Base-by-base conservation (phyloP, 768 basidiomycete genomes). In the Strobilomyces confusus region DNA sequence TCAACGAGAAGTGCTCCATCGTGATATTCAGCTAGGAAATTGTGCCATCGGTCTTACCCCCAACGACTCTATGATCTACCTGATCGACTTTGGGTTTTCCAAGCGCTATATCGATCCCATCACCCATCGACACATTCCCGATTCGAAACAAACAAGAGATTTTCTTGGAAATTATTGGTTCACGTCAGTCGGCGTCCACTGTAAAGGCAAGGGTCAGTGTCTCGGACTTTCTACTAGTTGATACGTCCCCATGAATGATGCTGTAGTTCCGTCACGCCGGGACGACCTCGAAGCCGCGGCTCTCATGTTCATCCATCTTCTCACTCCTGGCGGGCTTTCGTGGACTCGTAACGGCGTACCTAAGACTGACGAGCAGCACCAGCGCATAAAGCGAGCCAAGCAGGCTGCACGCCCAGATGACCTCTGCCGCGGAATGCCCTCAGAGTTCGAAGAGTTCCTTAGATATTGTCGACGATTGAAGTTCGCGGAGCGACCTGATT, bases 121-220 rank as follows among this genome's bases (percentile, higher is more conserved):
- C 43, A 87, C 85, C 4, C 75, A 70, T 40, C 77, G 78, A n/a
- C 88, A 91, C 61, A 87, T 91, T 52, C 80, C 82, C 17, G 84
- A 89, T 52, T 83, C 82, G 60, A 81, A 77, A 48, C 70, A 69
- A 29, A 83, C 82, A 63, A 80, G 86, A 38, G 84, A 88, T 61
- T 90, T 91, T 58, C 82, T 90, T 48, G 88, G 88, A 23, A 91
- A 91, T 64, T 91, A 89, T 64, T 91, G 87, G 86, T 91, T 91
- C 64, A 83, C 81, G 72, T 84, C 88, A 12, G 79, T 90, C 4
- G 80, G 78, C 37, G 89, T 90, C 12, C 88, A 91, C 66, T 91
- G 88, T 60, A 80, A 81, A 44, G 84, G 85, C 49, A 83, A 81
- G 76, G 86, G 88, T 86, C 56, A 57, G 72, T 59, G 34, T 61